Base-by-base conservation (phyloP, 306 rosid species). In the Prunus salicina region DNA sequence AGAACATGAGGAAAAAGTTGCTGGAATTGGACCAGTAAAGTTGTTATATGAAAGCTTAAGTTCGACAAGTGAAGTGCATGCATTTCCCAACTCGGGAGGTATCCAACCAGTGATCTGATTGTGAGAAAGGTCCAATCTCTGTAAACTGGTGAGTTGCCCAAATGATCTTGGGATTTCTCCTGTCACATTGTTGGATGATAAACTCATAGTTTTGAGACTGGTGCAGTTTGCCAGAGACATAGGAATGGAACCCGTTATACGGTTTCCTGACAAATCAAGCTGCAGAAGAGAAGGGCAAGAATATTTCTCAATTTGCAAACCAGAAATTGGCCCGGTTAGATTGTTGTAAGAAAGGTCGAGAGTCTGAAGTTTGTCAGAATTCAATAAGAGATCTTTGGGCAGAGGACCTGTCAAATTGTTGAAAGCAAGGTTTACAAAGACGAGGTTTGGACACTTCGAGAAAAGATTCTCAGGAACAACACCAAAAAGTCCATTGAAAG, bases 101-200 rank as follows among this genome's bases (percentile, higher is more conserved):
- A 94, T 88, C 98, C 98, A 94, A 20, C 97, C 94, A 50, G 80
- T 89, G 49, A 94, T 81, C 76, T 87, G 96, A 78, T 94, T 94
- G 24, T 76, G 86, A 46, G 98, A 90, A 73, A 94, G 93, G 83
- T 94, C 98, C 77, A 94, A 47, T 70, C 73, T 82, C 71, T 91
- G 91, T 8, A 94, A 51, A 30, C 88, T 89, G 45, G 45, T 84
- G 20, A 94, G 79, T 67, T 85, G 84, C 38, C 98, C 98, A 19
- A 94, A 83, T 70, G 86, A 70, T 72, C 79, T 85, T 28, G 98
- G 98, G 77, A 94, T 87, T 75, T 82, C 92, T 73, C 96, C 96
- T 8, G 88, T 76, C 13, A 94, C 75, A 66, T 75, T 69, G 83
- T 94, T 94, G 62, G 32, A 19, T 3, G 87, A 85, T 14, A 94